Base-by-base conservation (phyloP, 1,284 basidiomycete genomes). In the Tilletiaria anomala region DNA sequence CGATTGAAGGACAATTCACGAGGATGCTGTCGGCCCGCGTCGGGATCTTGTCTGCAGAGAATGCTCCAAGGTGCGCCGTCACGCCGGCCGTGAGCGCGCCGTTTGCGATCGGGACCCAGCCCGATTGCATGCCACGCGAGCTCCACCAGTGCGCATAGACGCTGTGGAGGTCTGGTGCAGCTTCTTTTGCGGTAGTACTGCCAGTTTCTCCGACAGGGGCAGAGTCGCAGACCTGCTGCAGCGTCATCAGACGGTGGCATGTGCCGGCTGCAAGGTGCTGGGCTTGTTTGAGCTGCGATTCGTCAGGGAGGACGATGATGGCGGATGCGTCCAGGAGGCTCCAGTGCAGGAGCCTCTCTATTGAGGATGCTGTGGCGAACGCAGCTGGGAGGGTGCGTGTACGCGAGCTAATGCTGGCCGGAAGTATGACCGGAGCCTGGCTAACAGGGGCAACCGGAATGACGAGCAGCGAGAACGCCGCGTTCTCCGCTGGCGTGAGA, bases 11-110 rank as follows among this genome's bases (percentile, higher is more conserved):
- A n/a, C n/a, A n/a, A n/a, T n/a, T n/a, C n/a, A n/a, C n/a, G 15
- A 60, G 50, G 32, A 65, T 42, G 21, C 48, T 48, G 37, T 59
- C 56, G 16, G 37, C 14, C 2, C 41, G 31, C 32, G 24, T 47
- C 6, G 58, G 58, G 32, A 59, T 55, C 43, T 55, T 53, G 47
- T 61, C 58, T 6, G 55, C 53, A 5, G 57, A 51, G 51, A 54
- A 61, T 35, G 53, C 42, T 40, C 47, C 46, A 15, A 61, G 48
- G 32, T 60, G 55, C 5, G 58, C 41, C 2, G 55, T 58, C 35
- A 60, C 47, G 24, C 56, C 58, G 3, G 58, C 50, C 14, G 48
- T 39, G 31, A 61, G 49, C 20, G 45, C 41, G 39, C 47, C 43
- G 39, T 61, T 47, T 37, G 43, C 42, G n/a, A 51, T 50, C 2